Evolutionary conservation across 2,329 filamentous ascomycete species (phyloP), one percentile per base, ranked within the genome.

Genomic region (Periconia sp.): DNA sequence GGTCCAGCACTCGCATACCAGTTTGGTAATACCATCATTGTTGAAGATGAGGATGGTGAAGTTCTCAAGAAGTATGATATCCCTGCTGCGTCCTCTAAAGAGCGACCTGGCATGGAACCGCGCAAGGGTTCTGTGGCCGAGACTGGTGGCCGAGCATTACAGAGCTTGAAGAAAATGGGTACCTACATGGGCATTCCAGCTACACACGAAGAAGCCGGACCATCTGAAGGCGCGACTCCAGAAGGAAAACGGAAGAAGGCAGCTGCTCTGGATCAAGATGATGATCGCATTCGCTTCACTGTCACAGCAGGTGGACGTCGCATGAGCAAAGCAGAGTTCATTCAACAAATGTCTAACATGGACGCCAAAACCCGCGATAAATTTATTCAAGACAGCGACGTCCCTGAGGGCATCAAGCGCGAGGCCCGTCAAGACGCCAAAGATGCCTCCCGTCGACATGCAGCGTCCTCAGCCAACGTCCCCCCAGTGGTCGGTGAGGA

Each of bases 1-100:
- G 88, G 89, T 51, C 89, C 90, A 13, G 91, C 91, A n/a, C 80
- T 88, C 45, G 90, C 90, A 6, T 95, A 92, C 69, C 90, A 92
- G 61, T 93, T 91, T 66, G 91, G 91, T 58, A 92, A 91, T 69
- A 92, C 90, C 77, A 91, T 95, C 59, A 93, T 95, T 68, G 89
- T 95, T 15, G 90, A 95, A 75, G 90, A 95, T 57, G 88, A 90
- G 71, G 87, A 92, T 62, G 90, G 90, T 42, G 91, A 95, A 70
- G 91, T 95, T 31, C 83, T 95, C 69, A 92, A 92, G 77, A 87
- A 90, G 52, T 92, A 92, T 68, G 87, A 92, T 58, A 82, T 93
- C 27, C 87, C 88, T 1, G 76, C 81, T 0, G 74, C 83, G 5
- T 17, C 47, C 7, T 61, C 66, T 23, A 84, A 71, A 56, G 55